Conservation (phyloP, 805 yeast species). For the Teunomyces lycoperdinae region DNA sequence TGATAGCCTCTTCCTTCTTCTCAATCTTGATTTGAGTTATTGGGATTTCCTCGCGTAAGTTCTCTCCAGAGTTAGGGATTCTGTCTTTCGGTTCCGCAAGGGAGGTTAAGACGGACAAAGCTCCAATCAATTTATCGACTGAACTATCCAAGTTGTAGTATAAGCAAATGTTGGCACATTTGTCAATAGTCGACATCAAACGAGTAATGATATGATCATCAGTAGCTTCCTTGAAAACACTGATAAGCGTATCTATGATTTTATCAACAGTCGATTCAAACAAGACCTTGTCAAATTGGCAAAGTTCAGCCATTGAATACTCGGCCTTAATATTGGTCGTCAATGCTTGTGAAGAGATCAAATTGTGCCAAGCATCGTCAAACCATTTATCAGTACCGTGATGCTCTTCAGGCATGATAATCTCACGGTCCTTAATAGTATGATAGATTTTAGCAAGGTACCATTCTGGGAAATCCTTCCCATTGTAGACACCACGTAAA, state of each 20-base stretch:
- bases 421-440: slow-evolving; percentile 81
- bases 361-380: slow-evolving; percentile 79
- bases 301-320: slow-evolving; percentile 21
- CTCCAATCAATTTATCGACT: slow-evolving; percentile 64
- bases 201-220: slow-evolving; percentile 88
- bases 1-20: slow-evolving; percentile 54
- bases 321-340: slow-evolving; percentile 16
- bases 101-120: slow-evolving; percentile 67
- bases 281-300: slow-evolving; percentile 69
- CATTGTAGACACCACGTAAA: slow-evolving; percentile 74
- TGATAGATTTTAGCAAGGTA: slow-evolving; percentile 76
- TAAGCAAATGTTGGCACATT: slow-evolving; percentile 74
- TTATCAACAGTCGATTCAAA: slow-evolving; percentile 63
- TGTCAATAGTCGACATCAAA: slow-evolving; percentile 85
- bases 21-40: slow-evolving; percentile 43
- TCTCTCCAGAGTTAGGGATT: slow-evolving; percentile 9
- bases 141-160: slow-evolving; percentile 54
- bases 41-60: slow-evolving; percentile 33
- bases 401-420: slow-evolving; percentile 97
- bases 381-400: slow-evolving; percentile 91
- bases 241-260: slow-evolving; percentile 68
- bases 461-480: slow-evolving; percentile 79
- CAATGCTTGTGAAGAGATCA: slow-evolving; percentile 51
- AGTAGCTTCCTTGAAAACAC: slow-evolving; percentile 80
- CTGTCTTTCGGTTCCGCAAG: slow-evolving; percentile 31